Base-by-base conservation (phyloP, 495 filamentous ascomycete genomes). In the Aspergillus haitiensis region DNA sequence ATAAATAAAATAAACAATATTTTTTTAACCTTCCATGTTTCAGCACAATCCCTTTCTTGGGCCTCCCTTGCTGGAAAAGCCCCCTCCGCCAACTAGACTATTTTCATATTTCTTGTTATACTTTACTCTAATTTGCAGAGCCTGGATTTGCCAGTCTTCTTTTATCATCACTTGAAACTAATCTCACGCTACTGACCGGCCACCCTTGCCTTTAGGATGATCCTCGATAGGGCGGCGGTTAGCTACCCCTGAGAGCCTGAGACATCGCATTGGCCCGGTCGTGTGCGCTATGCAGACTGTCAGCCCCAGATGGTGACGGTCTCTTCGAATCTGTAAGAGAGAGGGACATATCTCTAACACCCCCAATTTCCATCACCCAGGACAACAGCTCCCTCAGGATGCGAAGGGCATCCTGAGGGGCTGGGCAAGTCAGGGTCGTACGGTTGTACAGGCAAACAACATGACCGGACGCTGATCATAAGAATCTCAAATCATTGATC, bases 401-500 rank as follows among this genome's bases (percentile, higher is more conserved):
- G 39, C 44, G 15, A 6, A 21, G 7, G 8, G 44, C 44, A 21
- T 47, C 44, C 44, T 47, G 16, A 1, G 2, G n/a, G 27, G 16
- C n/a, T 10, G 27, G 44, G 44, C 44, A 18, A 47, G 44, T 47
- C 21, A 5, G 44, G 44, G 50, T 51, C 32, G 50, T 52, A 63
- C 49, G 21, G 54, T 57, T 48, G 36, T 13, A 56, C 52, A 42
- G 45, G 55, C 57, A 58, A 54, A 42, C 57, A 56, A 49, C 48
- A 42, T 47, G 44, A 9, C 13, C 27, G 44, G 44, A 32, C 13
- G 53, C 46, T 52, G 48, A 63, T 66, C 54, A 46, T 45, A 16
- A 45, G 48, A 55, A 47, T 18, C 45, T 56, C 50, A 46, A 56
- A 58, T 52, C 44, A 39, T 56, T 52, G 46, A 59, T 63, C 60